Percentiles rank a stretch among this genome's conserved stretches.
Evolutionary conservation across 805 yeast genomes (phyloP).

Genomic region (Candida stauntonica): DNA sequence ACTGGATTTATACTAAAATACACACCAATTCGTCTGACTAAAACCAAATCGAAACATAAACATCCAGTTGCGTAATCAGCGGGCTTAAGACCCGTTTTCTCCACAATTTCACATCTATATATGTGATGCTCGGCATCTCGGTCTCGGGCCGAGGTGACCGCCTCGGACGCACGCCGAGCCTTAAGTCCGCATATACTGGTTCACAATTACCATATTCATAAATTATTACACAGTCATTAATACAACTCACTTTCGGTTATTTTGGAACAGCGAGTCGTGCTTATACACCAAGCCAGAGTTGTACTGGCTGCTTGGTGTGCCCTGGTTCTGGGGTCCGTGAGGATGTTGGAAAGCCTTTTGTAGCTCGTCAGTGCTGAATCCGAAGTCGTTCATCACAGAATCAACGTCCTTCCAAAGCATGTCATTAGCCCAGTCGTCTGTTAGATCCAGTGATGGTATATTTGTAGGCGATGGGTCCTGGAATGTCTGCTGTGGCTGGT

Average conservation of each 20-base stretch:
- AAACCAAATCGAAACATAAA: no score
- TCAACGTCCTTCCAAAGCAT: conserved; percentile 73
- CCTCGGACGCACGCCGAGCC: not conserved
- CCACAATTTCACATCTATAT: no score
- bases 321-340: not conserved
- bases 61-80: no score
- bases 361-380: conserved; percentile 57
- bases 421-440: conserved; percentile 41
- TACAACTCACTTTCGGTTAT: conserved; percentile 3
- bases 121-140: no score
- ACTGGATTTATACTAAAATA: no score
- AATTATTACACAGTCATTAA: no score
- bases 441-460: conserved; percentile 30
- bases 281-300: not conserved
- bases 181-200: no score
- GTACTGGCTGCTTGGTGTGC: no score
- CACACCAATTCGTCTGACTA: no score
- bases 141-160: no score
- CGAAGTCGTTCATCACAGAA: conserved; percentile 86
- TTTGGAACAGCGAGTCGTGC: conserved; percentile 3
- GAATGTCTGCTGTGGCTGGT: conserved; percentile 1
- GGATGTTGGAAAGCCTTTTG: conserved; percentile 3
- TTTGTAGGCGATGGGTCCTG: conserved; percentile 21
- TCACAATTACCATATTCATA: no score
- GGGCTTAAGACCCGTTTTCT: no score